A percentile compares a stretch with the other conserved stretches of the same genome.
Conservation (phyloP, 2,329 filamentous ascomycete genomes). For the Cytospora chrysosperma region DNA sequence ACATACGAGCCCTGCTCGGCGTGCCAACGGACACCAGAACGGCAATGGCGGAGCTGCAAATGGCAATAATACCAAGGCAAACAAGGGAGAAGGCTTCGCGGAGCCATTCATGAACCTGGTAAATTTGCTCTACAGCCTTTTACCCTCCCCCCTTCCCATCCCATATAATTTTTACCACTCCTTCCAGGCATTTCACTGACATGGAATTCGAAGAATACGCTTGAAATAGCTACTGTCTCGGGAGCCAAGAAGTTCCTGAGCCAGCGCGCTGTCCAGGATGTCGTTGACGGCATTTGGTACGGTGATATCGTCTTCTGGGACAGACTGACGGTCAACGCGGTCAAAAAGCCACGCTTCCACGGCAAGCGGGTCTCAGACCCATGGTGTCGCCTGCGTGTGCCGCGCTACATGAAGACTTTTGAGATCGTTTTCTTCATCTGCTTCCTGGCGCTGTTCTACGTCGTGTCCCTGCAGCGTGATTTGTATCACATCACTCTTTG, state of each 20-base stretch:
- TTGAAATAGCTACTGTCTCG: conserved; percentile 67
- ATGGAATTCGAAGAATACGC: conserved; percentile 1
- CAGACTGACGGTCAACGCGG: conserved; percentile 59
- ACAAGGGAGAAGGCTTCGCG: conserved; percentile 12
- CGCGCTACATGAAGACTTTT: conserved; percentile 70
- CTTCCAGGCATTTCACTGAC: background rate
- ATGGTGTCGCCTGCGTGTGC: conserved; percentile 69
- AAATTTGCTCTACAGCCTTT: background rate
- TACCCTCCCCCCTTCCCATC: background rate
- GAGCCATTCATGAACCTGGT: conserved; percentile 17
- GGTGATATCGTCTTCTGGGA: conserved; percentile 77
- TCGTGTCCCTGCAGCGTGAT: conserved; percentile 11
- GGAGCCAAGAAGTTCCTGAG: conserved; percentile 72
- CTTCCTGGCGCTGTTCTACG: conserved; percentile 40
- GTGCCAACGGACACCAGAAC: background rate
- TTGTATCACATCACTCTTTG: conserved; percentile 5
- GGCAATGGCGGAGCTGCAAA: background rate
- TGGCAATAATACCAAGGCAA: background rate
- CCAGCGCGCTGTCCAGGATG: conserved; percentile 67
- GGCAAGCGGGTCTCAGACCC: conserved; percentile 59
- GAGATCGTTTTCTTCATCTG: conserved; percentile 69
- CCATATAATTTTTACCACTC: background rate
- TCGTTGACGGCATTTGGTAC: conserved; percentile 70
- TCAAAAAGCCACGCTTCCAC: conserved; percentile 66
- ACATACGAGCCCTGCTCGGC: background rate